Percentiles rank a stretch among this genome's conserved stretches.
Conservation (phyloP, 768 basidiomycete genomes). For the Kwoniella dendrophila region DNA sequence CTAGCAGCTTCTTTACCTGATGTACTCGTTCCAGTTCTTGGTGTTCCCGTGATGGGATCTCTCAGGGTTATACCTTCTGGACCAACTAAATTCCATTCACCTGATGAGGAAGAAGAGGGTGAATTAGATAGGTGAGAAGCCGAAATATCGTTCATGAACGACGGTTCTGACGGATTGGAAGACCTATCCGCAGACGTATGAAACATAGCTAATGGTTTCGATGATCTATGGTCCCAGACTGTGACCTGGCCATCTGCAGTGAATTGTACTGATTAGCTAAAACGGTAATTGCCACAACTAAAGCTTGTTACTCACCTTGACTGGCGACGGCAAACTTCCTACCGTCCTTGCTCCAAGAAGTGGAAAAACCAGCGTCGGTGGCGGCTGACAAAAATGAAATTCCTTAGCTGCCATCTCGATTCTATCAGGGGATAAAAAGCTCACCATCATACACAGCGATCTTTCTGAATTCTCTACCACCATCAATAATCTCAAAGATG, state of each 20-base stretch:
- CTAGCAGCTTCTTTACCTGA: conserved; percentile 71
- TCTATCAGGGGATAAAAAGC: conserved; percentile 53
- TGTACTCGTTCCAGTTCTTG: conserved; percentile 30
- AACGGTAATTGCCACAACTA: background rate
- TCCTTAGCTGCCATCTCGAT: background rate
- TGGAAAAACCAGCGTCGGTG: conserved; percentile 52
- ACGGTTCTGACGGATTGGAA: conserved; percentile 9
- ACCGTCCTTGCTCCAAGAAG: conserved; percentile 54
- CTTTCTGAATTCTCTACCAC: conserved; percentile 63
- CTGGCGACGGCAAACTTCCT: conserved; percentile 55
- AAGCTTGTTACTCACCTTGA: conserved; percentile 39
- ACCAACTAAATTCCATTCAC: conserved; percentile 15
- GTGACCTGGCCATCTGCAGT: conserved; percentile 53
- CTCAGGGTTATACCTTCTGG: conserved; percentile 23
- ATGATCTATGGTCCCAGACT: conserved; percentile 55
- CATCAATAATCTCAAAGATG: conserved; percentile 74
- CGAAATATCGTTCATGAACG: conserved; percentile 32
- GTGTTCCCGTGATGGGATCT: conserved; percentile 42
- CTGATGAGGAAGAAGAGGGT: conserved; percentile 7
- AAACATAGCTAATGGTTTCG: conserved; percentile 50
- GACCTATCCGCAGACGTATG: conserved; percentile 37
- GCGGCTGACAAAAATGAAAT: conserved; percentile 33
- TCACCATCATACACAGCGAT: conserved; percentile 65
- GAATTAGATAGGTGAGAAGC: conserved; percentile 11
- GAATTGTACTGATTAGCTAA: conserved; percentile 1